These are phyloP conservation scores for Neonectria faginata DNA, from an alignment of 2,329 filamentous ascomycete genomes.

Conservation along the genomic window DNA sequence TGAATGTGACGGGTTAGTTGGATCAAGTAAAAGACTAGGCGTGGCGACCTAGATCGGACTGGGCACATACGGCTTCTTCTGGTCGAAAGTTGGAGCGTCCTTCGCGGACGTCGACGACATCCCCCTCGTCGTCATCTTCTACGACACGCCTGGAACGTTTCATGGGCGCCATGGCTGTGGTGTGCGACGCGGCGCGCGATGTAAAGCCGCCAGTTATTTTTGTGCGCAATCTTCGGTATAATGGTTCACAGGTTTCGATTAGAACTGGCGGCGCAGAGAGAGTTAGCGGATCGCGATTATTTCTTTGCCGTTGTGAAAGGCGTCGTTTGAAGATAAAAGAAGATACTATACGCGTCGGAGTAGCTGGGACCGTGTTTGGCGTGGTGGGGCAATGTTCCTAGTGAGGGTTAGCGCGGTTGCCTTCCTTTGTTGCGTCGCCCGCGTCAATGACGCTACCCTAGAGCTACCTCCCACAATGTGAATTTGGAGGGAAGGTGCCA, in stretches of 20 bases:
- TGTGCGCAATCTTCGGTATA: neutral
- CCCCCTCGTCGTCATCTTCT: conserved; percentile 51
- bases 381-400: conserved; percentile 8
- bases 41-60: conserved; percentile 25
- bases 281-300: neutral
- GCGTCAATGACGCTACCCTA: conserved; percentile 11
- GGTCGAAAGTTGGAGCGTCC: conserved; percentile 56
- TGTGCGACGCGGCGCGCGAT: conserved; percentile 25
- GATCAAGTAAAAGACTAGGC: neutral
- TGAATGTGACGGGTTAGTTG: conserved; percentile 20
- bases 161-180: conserved; percentile 44
- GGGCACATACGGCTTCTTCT: conserved; percentile 53
- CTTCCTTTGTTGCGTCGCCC: neutral
- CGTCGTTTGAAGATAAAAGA: conserved; percentile 7
- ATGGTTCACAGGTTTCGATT: neutral
- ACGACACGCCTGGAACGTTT: conserved; percentile 59
- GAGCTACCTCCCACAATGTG: conserved; percentile 6
- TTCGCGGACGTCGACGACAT: conserved; percentile 51
- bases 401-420: conserved; percentile 30
- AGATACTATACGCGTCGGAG: conserved; percentile 42
- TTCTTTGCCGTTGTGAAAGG: neutral
- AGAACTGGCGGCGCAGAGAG: neutral
- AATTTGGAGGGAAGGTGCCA: neutral
- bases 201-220: neutral
- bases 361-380: conserved; percentile 33